Evolutionary conservation across 768 basidiomycete species (phyloP), one percentile per base, ranked within the genome.

Genomic region (Mycena pura): DNA sequence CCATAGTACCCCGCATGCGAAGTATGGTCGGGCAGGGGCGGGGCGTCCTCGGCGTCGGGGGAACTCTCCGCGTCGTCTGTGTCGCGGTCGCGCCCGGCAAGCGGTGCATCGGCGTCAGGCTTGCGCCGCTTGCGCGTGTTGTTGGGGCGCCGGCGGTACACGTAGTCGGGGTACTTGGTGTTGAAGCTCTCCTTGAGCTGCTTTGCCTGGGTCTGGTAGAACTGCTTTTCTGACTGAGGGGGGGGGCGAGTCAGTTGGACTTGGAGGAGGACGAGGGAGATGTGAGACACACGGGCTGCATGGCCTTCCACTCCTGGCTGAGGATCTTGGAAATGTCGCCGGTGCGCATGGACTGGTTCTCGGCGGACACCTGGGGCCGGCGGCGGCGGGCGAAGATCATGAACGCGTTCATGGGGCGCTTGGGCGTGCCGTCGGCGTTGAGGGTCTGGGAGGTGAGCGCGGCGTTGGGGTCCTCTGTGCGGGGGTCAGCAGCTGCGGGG

Each of bases 371-470:
- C 73, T 95, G 90, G 17, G 92, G 92, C 40, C 92, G 80, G 57
- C 92, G 83, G 51, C 88, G 83, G 22, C 92, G 85, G 62, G 93
- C 92, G 68, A 93, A 95, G 60, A 95, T 94, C 92, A 95, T 94
- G 79, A 95, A 95, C 21, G 92, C 92, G 73, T 95, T 95, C 92
- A 95, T 94, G 31, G 92, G 92, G 13, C 92, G 87, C 72, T 93
- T 93, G 24, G 92, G 92, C 45, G 92, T 93, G 25, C 92, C 92
- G 67, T 95, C 92, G 2, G 90, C 82, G 72, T 95, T 95, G 57
- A 94, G 82, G 14, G 90, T 87, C 74, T 94, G 92, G 4, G 85
- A 85, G 19, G 87, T 93, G 71, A 93, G 74, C 2, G 87, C 77
- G 19, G 40, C 19, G 45, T 50, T 11, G 6, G 34, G 34, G 48